These are phyloP conservation scores for Cyberlindnera mycetangii DNA, from an alignment of 805 yeast genomes.

Conservation along the genomic window DNA sequence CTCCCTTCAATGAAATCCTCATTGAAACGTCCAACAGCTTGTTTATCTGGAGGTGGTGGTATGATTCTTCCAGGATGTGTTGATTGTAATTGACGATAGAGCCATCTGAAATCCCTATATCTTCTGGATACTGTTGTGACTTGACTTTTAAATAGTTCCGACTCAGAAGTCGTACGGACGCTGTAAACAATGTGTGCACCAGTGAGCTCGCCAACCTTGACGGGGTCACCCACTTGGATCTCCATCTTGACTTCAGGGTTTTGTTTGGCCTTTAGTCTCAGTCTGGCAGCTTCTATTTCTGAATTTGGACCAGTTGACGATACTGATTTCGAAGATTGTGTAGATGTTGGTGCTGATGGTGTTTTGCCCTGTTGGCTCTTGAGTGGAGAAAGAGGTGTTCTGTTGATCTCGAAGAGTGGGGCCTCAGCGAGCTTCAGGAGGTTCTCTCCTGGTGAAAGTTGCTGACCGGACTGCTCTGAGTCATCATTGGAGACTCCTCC, in stretches of 20 bases:
- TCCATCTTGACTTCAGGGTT: conserved; percentile 38
- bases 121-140: conserved; percentile 71
- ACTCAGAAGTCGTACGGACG: conserved; percentile 55
- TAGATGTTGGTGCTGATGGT: conserved; percentile 1
- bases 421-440: conserved; percentile 47
- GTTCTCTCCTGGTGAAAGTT: conserved; percentile 33
- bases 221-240: conserved; percentile 84
- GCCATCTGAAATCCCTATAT: conserved; percentile 91
- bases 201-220: conserved; percentile 87
- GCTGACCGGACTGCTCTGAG: conserved; percentile 24
- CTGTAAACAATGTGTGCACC: conserved; percentile 86
- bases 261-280: conserved; percentile 11
- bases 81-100: conserved; percentile 80
- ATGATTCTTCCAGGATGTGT: conserved; percentile 88
- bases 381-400: conserved; percentile 27
- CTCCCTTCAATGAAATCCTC: conserved; percentile 87
- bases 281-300: conserved; percentile 13
- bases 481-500: conserved; percentile 31
- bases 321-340: neutral
- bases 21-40: conserved; percentile 87
- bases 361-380: conserved; percentile 11
- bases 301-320: conserved; percentile 1
- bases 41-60: conserved; percentile 97
- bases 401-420: conserved; percentile 49
- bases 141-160: conserved; percentile 30